phyloP scores from a whole-genome alignment of 768 basidiomycete species.

The Hygrocybe punicea region DNA sequence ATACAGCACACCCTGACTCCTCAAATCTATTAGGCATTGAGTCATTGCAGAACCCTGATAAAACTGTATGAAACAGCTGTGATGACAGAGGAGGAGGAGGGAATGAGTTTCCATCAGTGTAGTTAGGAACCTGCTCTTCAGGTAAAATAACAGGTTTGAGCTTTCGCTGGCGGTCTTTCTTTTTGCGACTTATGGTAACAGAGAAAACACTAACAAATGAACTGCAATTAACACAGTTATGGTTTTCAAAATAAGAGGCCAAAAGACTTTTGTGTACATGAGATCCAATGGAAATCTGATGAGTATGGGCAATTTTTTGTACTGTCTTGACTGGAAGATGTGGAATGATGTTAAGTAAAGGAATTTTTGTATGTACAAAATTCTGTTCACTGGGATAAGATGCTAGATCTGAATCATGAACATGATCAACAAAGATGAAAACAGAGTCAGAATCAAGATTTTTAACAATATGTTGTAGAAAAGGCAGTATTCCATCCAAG shows the following conservation, averaged over 20 bases:
- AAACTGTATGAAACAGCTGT: background rate
- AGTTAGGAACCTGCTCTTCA: constrained; percentile 18
- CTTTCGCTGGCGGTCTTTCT: background rate
- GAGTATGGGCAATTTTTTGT: background rate
- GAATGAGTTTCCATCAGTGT: constrained; percentile 1
- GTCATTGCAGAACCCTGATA: constrained; percentile 2
- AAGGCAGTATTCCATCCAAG: background rate
- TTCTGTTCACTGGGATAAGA: background rate
- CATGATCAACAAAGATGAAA: constrained; percentile 2
- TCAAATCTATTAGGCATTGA: constrained; percentile 10
- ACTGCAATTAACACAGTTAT: constrained; percentile 2
- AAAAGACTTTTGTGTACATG: background rate
- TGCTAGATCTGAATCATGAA: background rate
- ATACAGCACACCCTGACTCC: constrained; percentile 33
- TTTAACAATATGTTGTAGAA: background rate
- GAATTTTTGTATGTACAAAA: background rate
- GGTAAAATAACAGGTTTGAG: constrained; percentile 8
- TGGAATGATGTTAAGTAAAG: background rate
- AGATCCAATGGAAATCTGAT: background rate
- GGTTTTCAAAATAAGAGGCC: background rate
- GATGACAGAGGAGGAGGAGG: background rate
- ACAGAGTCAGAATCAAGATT: background rate
- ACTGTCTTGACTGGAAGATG: background rate
- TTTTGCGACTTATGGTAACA: background rate
- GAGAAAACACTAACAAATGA: background rate